Percentiles rank a stretch among this genome's conserved stretches.
Evolutionary conservation across 1,139 yeast genomes (phyloP).

Genomic region (Saccharomyces hybrid): DNA sequence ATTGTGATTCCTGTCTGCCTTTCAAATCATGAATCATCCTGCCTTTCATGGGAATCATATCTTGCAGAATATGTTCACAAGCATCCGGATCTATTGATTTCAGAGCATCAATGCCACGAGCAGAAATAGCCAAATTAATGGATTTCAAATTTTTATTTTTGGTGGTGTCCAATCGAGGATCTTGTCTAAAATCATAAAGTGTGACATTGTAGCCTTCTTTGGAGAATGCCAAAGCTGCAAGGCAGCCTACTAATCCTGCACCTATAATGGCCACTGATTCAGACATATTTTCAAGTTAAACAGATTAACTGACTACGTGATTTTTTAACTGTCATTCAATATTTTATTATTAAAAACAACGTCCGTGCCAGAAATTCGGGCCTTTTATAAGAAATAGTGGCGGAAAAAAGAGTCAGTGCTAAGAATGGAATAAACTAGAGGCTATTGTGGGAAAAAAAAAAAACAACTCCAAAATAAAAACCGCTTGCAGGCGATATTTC

Average conservation of each 20-base stretch:
- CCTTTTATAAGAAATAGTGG: neutral
- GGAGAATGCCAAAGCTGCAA: conserved; percentile 75
- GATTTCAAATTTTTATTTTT: conserved; percentile 47
- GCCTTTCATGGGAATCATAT: conserved; percentile 78
- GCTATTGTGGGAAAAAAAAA: neutral
- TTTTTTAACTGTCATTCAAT: neutral
- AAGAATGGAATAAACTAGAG: neutral
- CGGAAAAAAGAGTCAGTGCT: neutral
- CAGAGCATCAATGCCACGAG: conserved; percentile 71
- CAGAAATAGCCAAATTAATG: conserved; percentile 81
- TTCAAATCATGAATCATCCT: conserved; percentile 74
- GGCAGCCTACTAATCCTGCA: conserved; percentile 86
- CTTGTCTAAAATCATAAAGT: conserved; percentile 55
- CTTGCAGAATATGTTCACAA: conserved; percentile 48
- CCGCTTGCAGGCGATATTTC: neutral
- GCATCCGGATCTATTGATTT: conserved; percentile 51
- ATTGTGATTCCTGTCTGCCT: conserved; percentile 62
- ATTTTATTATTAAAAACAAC: neutral
- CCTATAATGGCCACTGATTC: conserved; percentile 50
- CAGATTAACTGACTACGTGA: neutral
- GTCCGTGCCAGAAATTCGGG: conserved; percentile 1
- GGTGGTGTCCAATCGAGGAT: conserved; percentile 30
- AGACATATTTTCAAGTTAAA: neutral
- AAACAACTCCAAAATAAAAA: neutral
- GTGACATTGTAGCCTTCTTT: conserved; percentile 67